Evolutionary conservation across 192 early-diverging fungal genomes (phyloP), one percentile per base, ranked within the genome.

Genomic region (Coemansia sp.): DNA sequence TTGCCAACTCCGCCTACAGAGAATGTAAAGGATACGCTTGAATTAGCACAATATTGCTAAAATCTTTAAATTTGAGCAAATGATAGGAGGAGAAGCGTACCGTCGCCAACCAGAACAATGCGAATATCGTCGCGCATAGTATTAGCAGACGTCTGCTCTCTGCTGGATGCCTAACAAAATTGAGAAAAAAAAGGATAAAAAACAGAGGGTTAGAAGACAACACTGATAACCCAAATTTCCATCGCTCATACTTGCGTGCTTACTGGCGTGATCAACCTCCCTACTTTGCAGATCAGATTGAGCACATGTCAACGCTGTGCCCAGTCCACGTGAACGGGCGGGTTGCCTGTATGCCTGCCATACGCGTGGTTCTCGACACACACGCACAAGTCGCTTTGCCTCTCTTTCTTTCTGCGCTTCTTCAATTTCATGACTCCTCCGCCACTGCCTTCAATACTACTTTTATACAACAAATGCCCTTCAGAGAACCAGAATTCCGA

Each of bases 61-160:
- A 9, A 27, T 27, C 17, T 25, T 34, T 11, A 23, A 39, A 25
- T 36, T 48, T 63, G 17, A 15, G 36, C 68, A n/a, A 45, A 4
- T 21, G n/a, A 27, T 17, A 53, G 23, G 14, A 27, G 39, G 19
- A 67, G 34, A 59, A 51, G 69, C 75, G 68, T 91, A 94, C 93
- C 87, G 72, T 98, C 96, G 44, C 96, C 96, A 25, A 96, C 89
- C 27, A 98, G 89, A 58, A 98, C 87, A 53, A 98, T 93, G 60
- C 96, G 92, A 69, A 98, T 93, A 82, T 94, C 91, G 86, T 90
- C 85, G 72, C 92, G 89, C 91, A 93, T 93, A 48, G 9, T 78
- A 34, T 55, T n/a, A 42, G 53, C 45, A 25, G 19, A 45, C 34
- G 15, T 55, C 46, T 32, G 31, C 32, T 48, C 50, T 45, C 67